Evolutionary conservation across 208 protist genomes (phyloP).

Genomic region (Crithidia brevicula): DNA sequence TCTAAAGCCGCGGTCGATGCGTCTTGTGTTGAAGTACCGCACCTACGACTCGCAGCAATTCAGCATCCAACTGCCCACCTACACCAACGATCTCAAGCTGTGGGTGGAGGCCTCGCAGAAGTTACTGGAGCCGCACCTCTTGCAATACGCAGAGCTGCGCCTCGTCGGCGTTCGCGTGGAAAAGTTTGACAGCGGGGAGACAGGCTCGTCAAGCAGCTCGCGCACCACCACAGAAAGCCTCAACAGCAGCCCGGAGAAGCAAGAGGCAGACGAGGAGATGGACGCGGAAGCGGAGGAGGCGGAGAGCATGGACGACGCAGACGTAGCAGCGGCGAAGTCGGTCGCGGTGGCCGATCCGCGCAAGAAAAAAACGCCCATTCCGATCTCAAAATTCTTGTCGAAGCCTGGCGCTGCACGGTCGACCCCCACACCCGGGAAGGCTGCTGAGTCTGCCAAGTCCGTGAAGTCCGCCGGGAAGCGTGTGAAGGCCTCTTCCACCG

Average conservation of each 20-base stretch:
- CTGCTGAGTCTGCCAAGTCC: conserved; percentile 6
- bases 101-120: conserved; percentile 58
- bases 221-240: background rate
- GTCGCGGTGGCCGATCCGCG: background rate
- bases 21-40: conserved; percentile 72
- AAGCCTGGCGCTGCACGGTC: conserved; percentile 12
- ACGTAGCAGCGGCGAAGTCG: background rate
- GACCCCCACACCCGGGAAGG: background rate
- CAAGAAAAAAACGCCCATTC: conserved; percentile 28
- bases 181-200: conserved; percentile 46
- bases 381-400: conserved; percentile 36
- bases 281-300: background rate
- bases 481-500: conserved; percentile 8
- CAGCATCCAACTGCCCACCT: conserved; percentile 50
- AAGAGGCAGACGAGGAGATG: background rate
- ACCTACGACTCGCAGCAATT: conserved; percentile 78
- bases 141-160: conserved; percentile 63
- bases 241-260: background rate
- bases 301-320: background rate
- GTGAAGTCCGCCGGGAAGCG: conserved; percentile 23
- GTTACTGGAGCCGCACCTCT: conserved; percentile 69
- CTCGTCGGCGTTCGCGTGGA: conserved; percentile 79
- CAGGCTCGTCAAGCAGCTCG: background rate
- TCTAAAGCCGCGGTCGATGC: conserved; percentile 50
- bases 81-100: conserved; percentile 78